Conservation (phyloP, 352 stramenopile genomes). For the Globisporangium barbulae region DNA sequence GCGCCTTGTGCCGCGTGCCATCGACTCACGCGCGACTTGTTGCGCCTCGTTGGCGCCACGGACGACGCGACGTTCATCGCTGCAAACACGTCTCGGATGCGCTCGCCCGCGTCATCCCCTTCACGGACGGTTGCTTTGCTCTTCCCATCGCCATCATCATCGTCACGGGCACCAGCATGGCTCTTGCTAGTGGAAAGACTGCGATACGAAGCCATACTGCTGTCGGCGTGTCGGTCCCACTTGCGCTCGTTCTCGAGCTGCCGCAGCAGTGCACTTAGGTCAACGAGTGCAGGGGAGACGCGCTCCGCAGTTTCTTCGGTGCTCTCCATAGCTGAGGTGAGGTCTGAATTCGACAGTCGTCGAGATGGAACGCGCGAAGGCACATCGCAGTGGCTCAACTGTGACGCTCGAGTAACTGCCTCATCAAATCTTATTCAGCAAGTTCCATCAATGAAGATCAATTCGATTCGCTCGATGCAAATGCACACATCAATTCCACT, state of each 20-base stretch:
- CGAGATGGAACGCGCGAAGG: too few species aligned
- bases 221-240: neutral
- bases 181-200: neutral
- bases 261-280: neutral
- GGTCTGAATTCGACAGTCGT: too few species aligned
- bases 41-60: neutral
- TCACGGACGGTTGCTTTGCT: neutral
- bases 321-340: neutral
- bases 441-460: too few species aligned
- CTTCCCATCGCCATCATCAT: neutral
- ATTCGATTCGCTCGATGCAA: too few species aligned
- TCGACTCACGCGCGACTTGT: neutral
- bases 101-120: neutral
- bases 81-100: neutral
- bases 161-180: neutral
- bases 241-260: constrained; percentile 1
- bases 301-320: neutral
- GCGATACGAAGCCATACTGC: too few species aligned
- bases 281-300: neutral
- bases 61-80: neutral
- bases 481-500: neutral
- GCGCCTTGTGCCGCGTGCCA: neutral
- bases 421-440: neutral
- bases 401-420: neutral
- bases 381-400: too few species aligned